Percentiles rank a stretch among this genome's conserved stretches.
These are phyloP conservation scores for Claviceps spartinae DNA, from an alignment of 2,329 filamentous ascomycete genomes.

Conservation along the genomic window DNA sequence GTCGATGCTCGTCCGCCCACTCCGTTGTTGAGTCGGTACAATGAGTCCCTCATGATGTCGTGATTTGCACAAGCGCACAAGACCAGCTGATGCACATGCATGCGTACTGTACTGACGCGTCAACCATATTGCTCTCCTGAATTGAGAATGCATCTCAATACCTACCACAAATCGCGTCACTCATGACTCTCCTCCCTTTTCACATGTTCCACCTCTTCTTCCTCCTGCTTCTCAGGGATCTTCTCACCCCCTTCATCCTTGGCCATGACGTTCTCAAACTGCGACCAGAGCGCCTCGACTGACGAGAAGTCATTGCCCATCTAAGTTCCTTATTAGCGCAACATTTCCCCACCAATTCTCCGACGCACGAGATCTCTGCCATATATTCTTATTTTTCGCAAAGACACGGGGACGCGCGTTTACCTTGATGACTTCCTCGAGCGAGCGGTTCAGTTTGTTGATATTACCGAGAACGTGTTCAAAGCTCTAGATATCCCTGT, in stretches of 20 bases:
- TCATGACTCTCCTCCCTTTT: conserved; percentile 10
- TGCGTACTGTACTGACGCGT: neutral
- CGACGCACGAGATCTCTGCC: neutral
- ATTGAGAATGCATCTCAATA: neutral
- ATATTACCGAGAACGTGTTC: conserved; percentile 91
- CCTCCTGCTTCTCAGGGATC: conserved; percentile 13
- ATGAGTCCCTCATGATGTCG: too few relatives aligned
- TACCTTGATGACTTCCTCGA: conserved; percentile 85
- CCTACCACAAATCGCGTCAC: neutral
- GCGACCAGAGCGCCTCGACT: conserved; percentile 91
- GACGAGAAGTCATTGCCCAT: conserved; percentile 96
- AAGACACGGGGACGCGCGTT: neutral
- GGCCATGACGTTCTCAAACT: conserved; percentile 93
- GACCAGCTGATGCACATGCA: neutral
- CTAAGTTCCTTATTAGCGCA: conserved; percentile 22
- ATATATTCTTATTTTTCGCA: too few relatives aligned
- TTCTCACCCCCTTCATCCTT: conserved; percentile 27
- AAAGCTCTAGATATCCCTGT: conserved; percentile 39
- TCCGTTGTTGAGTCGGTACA: neutral
- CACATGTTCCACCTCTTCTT: conserved; percentile 15
- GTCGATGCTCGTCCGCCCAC: too few relatives aligned
- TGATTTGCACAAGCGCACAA: neutral
- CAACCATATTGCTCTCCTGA: neutral
- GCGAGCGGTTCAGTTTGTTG: conserved; percentile 82
- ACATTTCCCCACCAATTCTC: too few relatives aligned